These are phyloP conservation scores for Cytospora mali DNA, from an alignment of 2,329 filamentous ascomycete genomes.

Conservation along the genomic window DNA sequence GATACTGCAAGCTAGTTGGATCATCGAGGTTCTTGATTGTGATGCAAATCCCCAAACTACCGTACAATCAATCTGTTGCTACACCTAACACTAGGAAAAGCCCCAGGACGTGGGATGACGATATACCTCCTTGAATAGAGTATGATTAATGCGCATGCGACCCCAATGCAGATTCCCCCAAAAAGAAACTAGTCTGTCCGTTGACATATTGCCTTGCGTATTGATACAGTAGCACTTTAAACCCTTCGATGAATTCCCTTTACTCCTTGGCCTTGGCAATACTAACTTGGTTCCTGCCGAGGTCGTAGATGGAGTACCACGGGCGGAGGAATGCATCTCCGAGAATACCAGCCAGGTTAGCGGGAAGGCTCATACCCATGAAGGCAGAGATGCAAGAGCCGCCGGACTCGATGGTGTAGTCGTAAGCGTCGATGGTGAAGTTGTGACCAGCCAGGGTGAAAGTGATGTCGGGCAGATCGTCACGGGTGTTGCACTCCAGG, in stretches of 20 bases:
- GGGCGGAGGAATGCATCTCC: slow-evolving; percentile 84
- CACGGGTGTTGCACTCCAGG: slow-evolving; percentile 83
- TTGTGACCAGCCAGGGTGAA: slow-evolving; percentile 90
- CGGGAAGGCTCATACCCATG: slow-evolving; percentile 94
- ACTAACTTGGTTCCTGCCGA: slow-evolving; percentile 85
- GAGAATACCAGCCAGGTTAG: slow-evolving; percentile 84
- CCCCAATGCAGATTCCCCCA: not conserved
- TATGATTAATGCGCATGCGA: slow-evolving; percentile 10
- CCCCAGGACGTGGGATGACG: slow-evolving; percentile 16
- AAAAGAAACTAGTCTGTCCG: not conserved
- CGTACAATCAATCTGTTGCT: slow-evolving; percentile 28
- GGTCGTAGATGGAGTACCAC: slow-evolving; percentile 96
- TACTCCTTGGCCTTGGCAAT: slow-evolving; percentile 77
- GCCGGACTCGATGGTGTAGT: slow-evolving; percentile 95
- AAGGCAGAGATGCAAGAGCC: slow-evolving; percentile 97
- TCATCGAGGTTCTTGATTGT: slow-evolving; percentile 8
- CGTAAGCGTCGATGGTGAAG: slow-evolving; percentile 84
- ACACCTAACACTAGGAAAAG: slow-evolving; percentile 19
- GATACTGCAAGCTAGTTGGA: not conserved
- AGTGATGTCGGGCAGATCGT: slow-evolving; percentile 83
- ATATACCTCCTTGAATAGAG: not conserved
- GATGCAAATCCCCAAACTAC: slow-evolving; percentile 21
- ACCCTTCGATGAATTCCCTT: not conserved
- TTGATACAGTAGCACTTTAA: slow-evolving; percentile 15
- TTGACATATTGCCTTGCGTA: slow-evolving; percentile 2